Conservation (phyloP, 495 filamentous ascomycete species). For the Xylaria castorea region DNA sequence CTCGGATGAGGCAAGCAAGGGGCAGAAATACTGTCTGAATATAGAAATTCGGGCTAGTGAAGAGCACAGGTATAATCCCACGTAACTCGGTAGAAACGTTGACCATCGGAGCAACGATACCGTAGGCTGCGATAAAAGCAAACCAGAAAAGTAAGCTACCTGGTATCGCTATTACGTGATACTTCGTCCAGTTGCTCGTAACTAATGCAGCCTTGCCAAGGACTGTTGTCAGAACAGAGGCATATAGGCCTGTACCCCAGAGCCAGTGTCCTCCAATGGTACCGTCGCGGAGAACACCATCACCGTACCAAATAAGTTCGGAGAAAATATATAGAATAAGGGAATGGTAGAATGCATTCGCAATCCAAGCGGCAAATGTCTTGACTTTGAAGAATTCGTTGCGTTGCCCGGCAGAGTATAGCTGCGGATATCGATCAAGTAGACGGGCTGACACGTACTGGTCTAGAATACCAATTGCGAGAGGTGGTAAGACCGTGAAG, state of each 20-base stretch:
- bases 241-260: conserved; percentile 93
- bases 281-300: conserved; percentile 77
- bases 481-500: conserved; percentile 92
- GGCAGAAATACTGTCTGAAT: conserved; percentile 83
- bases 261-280: conserved; percentile 92
- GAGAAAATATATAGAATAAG: conserved; percentile 87
- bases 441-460: conserved; percentile 96
- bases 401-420: conserved; percentile 92
- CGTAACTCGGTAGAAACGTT: conserved; percentile 84
- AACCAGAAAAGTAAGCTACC: conserved; percentile 93
- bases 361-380: conserved; percentile 91
- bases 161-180: conserved; percentile 93
- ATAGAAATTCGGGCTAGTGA: conserved; percentile 86
- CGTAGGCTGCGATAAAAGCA: conserved; percentile 87
- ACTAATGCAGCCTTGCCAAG: conserved; percentile 95
- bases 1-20: conserved; percentile 81
- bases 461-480: conserved; percentile 96
- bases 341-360: conserved; percentile 95
- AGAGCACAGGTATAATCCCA: conserved; percentile 81
- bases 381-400: conserved; percentile 91
- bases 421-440: conserved; percentile 96
- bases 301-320: conserved; percentile 78
- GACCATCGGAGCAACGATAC: conserved; percentile 85
- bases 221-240: conserved; percentile 86
- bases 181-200: conserved; percentile 99